A percentile compares a stretch with the other conserved stretches of the same genome.
phyloP scores from a whole-genome alignment of 495 filamentous ascomycete genomes.

The Aspergillus taichungensis region DNA sequence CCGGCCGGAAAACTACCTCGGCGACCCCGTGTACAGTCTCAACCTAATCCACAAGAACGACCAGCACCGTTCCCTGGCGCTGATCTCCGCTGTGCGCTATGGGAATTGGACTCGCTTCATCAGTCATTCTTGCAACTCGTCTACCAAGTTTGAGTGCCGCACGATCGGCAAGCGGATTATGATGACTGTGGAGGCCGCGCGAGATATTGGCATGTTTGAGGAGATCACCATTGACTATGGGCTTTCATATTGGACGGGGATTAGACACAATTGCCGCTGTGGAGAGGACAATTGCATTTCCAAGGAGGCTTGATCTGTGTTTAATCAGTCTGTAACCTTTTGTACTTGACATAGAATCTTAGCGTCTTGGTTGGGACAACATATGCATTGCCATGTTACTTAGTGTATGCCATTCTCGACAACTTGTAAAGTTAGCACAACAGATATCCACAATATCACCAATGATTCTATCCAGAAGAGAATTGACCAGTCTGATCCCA shows the following conservation, averaged over 20 bases:
- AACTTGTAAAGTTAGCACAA: no score
- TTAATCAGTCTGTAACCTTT: no score
- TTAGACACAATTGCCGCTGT: conserved; percentile 7
- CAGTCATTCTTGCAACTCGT: conserved; percentile 64
- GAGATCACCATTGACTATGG: conserved; percentile 30
- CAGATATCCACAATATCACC: no score
- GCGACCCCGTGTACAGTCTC: conserved; percentile 4
- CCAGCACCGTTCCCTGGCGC: neutral
- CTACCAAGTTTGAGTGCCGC: conserved; percentile 10
- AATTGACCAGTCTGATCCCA: no score
- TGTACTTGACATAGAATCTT: no score
- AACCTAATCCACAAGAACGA: neutral
- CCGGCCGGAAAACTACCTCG: conserved; percentile 3
- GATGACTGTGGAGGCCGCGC: conserved; percentile 12
- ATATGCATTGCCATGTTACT: no score
- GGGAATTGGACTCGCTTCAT: conserved; percentile 58
- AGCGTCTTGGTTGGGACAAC: no score
- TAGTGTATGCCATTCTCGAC: no score
- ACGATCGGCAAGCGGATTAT: conserved; percentile 16
- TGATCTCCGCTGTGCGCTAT: conserved; percentile 5
- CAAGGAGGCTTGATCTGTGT: no score
- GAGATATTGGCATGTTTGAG: conserved; percentile 25
- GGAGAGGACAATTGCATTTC: conserved; percentile 2
- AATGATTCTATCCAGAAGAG: no score
- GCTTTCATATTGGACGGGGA: conserved; percentile 13